phyloP scores from a whole-genome alignment of 2,329 filamentous ascomycete genomes.

The Whalleya microplaca region DNA sequence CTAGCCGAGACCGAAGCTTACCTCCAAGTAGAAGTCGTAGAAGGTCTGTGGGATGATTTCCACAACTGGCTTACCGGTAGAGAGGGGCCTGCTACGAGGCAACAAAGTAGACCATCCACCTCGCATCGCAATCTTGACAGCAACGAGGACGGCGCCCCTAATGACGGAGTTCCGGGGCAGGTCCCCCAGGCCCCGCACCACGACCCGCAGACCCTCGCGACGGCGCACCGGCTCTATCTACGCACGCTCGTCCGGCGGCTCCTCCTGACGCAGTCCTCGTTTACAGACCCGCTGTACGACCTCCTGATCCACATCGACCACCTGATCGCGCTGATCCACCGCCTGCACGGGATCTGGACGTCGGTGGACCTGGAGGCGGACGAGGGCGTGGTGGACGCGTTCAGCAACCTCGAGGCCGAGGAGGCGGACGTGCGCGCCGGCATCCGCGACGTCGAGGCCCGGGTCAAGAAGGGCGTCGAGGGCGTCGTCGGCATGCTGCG shows the following conservation, averaged over 20 bases:
- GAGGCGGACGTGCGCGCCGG: constrained; percentile 69
- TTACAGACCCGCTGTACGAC: constrained; percentile 67
- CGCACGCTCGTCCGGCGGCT: constrained; percentile 67
- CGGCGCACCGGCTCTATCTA: constrained; percentile 79
- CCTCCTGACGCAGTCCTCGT: constrained; percentile 65
- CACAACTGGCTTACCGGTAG: constrained; percentile 68
- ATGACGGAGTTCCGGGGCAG: constrained; percentile 21
- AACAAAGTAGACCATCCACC: constrained; percentile 20
- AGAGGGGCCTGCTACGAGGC: constrained; percentile 27
- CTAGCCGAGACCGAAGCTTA: constrained; percentile 86
- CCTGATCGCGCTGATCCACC: constrained; percentile 75
- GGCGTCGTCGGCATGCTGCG: constrained; percentile 63
- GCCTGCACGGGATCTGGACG: constrained; percentile 76
- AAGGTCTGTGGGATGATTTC: constrained; percentile 80
- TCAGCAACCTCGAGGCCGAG: constrained; percentile 72
- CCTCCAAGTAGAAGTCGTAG: constrained; percentile 86
- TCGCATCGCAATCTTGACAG: constrained; percentile 6
- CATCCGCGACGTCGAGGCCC: constrained; percentile 64
- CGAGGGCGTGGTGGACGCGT: constrained; percentile 77
- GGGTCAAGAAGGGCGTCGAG: constrained; percentile 70
- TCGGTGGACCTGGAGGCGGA: constrained; percentile 81
- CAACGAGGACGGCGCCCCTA: background rate
- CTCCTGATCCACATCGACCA: constrained; percentile 79
- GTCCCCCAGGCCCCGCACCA: constrained; percentile 46
- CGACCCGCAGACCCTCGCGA: constrained; percentile 83